phyloP scores from a whole-genome alignment of 2,329 filamentous ascomycete species.

The Epichloe festucae region DNA sequence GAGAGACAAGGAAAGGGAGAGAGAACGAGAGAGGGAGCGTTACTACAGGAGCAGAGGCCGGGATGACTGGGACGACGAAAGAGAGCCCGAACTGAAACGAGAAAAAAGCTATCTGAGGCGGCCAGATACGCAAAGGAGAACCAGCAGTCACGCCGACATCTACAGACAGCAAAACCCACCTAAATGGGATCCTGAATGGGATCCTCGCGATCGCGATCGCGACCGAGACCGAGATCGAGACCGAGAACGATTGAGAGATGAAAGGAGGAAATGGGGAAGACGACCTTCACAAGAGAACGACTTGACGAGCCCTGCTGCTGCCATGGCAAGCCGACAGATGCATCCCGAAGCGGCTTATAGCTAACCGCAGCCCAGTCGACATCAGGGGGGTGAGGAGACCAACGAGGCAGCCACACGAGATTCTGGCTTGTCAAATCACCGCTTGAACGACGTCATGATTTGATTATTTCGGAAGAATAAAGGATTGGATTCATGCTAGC shows the following conservation, averaged over 20 bases:
- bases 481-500: background rate
- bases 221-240: conserved; percentile 9
- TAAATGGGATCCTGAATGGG: conserved; percentile 22
- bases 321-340: conserved; percentile 15
- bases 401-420: background rate
- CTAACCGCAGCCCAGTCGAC: conserved; percentile 4
- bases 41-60: conserved; percentile 20
- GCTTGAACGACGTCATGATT: no score
- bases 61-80: conserved; percentile 21
- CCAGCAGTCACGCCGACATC: conserved; percentile 37
- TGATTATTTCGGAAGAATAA: background rate
- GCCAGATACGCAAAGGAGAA: conserved; percentile 29
- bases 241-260: conserved; percentile 18
- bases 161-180: conserved; percentile 27
- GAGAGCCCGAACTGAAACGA: conserved; percentile 17
- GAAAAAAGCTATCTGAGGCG: conserved; percentile 24
- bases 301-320: conserved; percentile 18
- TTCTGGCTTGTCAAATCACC: background rate
- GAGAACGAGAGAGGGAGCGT: conserved; percentile 24
- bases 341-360: conserved; percentile 23
- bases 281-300: conserved; percentile 19
- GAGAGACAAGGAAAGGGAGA: conserved; percentile 21
- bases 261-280: conserved; percentile 24
- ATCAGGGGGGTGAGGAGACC: no score
- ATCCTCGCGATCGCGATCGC: conserved; percentile 10